These are phyloP conservation scores for Hypoxylon sp. DNA, from an alignment of 2,329 filamentous ascomycete genomes.

Conservation along the genomic window DNA sequence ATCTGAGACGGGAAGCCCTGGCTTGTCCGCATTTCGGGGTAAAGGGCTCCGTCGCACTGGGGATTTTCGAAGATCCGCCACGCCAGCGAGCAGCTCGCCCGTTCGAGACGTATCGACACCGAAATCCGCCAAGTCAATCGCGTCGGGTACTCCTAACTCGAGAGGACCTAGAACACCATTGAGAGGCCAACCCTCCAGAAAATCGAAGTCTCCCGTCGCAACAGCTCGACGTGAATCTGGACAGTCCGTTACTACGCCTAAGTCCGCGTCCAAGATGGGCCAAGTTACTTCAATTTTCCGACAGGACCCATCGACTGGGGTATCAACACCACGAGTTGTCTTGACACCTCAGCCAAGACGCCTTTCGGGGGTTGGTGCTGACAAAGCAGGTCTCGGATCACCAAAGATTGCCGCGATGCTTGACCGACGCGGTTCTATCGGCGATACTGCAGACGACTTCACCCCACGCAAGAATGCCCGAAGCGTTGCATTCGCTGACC, in stretches of 20 bases:
- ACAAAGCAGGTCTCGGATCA: constrained; percentile 76
- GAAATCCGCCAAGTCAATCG: constrained; percentile 36
- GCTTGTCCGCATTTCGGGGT: constrained; percentile 60
- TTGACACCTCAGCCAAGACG: constrained; percentile 67
- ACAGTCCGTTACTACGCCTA: constrained; percentile 33
- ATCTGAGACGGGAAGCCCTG: constrained; percentile 62
- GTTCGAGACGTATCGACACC: constrained; percentile 35
- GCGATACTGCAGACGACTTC: constrained; percentile 70
- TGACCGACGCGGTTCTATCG: constrained; percentile 74
- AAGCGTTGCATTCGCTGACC: constrained; percentile 71
- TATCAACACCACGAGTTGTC: constrained; percentile 68
- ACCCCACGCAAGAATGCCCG: constrained; percentile 58
- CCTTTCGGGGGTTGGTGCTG: constrained; percentile 73
- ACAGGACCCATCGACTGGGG: constrained; percentile 55
- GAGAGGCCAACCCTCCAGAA: constrained; percentile 58
- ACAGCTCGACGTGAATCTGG: constrained; percentile 54
- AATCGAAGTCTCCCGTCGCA: constrained; percentile 53
- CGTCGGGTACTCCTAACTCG: constrained; percentile 54
- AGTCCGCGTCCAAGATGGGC: constrained; percentile 33
- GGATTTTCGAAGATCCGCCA: constrained; percentile 52
- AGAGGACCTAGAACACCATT: constrained; percentile 55
- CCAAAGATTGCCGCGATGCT: constrained; percentile 76
- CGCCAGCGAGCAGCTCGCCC: constrained; percentile 47
- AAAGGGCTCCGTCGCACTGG: constrained; percentile 59
- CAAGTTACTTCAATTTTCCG: constrained; percentile 50